A percentile compares a stretch with the other conserved stretches of the same genome.
Conservation (phyloP, 2,329 filamentous ascomycete species). For the Epichloe sylvatica region DNA sequence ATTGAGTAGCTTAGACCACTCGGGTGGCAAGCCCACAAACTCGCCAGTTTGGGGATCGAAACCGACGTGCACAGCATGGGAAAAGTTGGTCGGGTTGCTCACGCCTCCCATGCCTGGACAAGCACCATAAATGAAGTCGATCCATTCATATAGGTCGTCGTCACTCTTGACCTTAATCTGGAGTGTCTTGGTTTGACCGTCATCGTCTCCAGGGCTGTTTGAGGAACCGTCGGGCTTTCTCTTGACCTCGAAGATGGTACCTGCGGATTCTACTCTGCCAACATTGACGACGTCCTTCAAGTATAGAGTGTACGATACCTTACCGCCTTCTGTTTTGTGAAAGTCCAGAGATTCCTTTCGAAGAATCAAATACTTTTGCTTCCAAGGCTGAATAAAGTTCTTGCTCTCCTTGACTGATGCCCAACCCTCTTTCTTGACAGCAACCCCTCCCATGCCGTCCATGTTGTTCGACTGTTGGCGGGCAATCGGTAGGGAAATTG, state of each 20-base stretch:
- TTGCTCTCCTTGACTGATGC: conserved; percentile 83
- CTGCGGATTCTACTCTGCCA: conserved; percentile 77
- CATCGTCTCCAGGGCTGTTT: conserved; percentile 61
- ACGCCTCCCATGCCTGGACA: conserved; percentile 97
- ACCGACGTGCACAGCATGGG: conserved; percentile 90
- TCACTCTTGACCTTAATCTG: conserved; percentile 91
- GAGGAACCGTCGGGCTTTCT: conserved; percentile 55
- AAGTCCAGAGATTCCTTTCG: conserved; percentile 91
- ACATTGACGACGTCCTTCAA: conserved; percentile 83
- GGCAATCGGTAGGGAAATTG: conserved; percentile 56
- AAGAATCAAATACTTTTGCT: conserved; percentile 80
- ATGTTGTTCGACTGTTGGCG: conserved; percentile 46
- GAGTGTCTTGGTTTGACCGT: conserved; percentile 67
- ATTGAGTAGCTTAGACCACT: conserved; percentile 95
- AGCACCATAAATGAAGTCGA: conserved; percentile 91
- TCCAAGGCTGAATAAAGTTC: conserved; percentile 74
- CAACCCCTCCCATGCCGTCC: conserved; percentile 52
- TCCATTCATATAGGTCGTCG: conserved; percentile 97
- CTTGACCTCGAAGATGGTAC: conserved; percentile 89
- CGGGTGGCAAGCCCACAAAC: conserved; percentile 83
- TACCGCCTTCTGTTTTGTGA: conserved; percentile 78
- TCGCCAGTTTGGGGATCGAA: conserved; percentile 92
- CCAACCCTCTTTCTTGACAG: conserved; percentile 68
- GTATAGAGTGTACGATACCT: conserved; percentile 72
- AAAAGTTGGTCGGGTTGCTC: conserved; percentile 97